Evolutionary conservation across 257 asterid genomes (phyloP), one percentile per base, ranked within the genome.

Genomic region (Fraxinus excelsior): DNA sequence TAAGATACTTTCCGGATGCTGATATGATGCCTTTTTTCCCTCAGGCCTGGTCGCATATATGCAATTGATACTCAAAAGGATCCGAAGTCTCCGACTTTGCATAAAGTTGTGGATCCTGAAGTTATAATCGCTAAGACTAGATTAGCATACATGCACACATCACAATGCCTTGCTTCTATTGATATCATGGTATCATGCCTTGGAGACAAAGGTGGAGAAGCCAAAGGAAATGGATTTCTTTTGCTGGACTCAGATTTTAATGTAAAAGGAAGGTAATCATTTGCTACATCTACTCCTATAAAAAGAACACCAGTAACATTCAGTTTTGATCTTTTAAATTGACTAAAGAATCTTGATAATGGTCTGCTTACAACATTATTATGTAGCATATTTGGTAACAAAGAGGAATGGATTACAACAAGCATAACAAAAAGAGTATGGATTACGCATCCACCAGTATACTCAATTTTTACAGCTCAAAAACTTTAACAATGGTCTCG

Each of bases 121-220:
- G 98, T 91, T 11, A 73, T 96, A 72, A 72, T 91, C 26, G 67
- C 73, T 34, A 96, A 93, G 83, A 96, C 98, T 26, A 98, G 98
- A 81, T 82, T 96, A 84, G 99, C 99, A 6, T 96, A 74, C 79
- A 97, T 97, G 0, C 99, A 93, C 87, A 93, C 98, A 0, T 96
- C 97, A 75, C 99, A 96, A 85, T 96, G 99, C 83, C 97, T 96
- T 14, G 98, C 99, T 21, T 88, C 99, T 11, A 97, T 98, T 64
- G 98, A 96, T 2, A 93, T 93, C 76, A 87, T 96, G 99, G 93
- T 96, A 21, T 93, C 99, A 2, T 93, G 97, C 62, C 98, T 96
- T 12, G 99, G 99, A 71, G 98, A 93, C 71, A 91, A 87, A 85
- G 97, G 93, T 81, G 99, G 99, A 80, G 93, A 96, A 0, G 96